phyloP scores from a whole-genome alignment of 2,329 filamentous ascomycete species.

The Cercospora beticola region DNA sequence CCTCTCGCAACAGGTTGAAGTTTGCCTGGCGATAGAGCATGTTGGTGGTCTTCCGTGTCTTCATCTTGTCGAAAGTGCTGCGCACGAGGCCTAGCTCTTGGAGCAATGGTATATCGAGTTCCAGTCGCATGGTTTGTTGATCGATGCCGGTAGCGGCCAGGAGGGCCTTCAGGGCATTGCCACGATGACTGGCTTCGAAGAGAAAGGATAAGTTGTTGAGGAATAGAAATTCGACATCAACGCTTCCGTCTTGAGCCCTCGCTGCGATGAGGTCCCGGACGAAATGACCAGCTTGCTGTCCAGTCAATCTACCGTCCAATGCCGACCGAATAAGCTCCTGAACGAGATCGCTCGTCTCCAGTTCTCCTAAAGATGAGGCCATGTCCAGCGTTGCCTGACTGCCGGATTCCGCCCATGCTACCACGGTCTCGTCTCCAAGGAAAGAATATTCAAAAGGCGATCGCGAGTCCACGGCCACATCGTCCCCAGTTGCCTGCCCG shows the following conservation, averaged over 20 bases:
- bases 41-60: slow-evolving; percentile 88
- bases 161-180: slow-evolving; percentile 62
- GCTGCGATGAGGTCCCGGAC: slow-evolving; percentile 72
- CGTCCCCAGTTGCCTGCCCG: slow-evolving; percentile 9
- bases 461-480: slow-evolving; percentile 13
- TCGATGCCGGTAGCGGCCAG: slow-evolving; percentile 72
- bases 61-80: slow-evolving; percentile 78
- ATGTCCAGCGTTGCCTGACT: slow-evolving; percentile 66
- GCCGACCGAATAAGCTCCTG: slow-evolving; percentile 82
- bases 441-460: slow-evolving; percentile 68
- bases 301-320: slow-evolving; percentile 65
- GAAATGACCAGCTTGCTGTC: slow-evolving; percentile 67
- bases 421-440: slow-evolving; percentile 68
- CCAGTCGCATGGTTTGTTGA: slow-evolving; percentile 69
- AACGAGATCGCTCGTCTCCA: slow-evolving; percentile 69
- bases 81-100: slow-evolving; percentile 76
- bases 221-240: slow-evolving; percentile 62
- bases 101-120: slow-evolving; percentile 77
- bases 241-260: slow-evolving; percentile 47
- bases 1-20: slow-evolving; percentile 92
- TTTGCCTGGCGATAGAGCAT: slow-evolving; percentile 93
- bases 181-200: slow-evolving; percentile 66
- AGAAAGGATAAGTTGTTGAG: slow-evolving; percentile 80
- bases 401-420: slow-evolving; percentile 66
- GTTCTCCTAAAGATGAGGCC: slow-evolving; percentile 64